Base-by-base conservation (phyloP, 1,284 basidiomycete species). In the Mycosarcoma maydis region DNA sequence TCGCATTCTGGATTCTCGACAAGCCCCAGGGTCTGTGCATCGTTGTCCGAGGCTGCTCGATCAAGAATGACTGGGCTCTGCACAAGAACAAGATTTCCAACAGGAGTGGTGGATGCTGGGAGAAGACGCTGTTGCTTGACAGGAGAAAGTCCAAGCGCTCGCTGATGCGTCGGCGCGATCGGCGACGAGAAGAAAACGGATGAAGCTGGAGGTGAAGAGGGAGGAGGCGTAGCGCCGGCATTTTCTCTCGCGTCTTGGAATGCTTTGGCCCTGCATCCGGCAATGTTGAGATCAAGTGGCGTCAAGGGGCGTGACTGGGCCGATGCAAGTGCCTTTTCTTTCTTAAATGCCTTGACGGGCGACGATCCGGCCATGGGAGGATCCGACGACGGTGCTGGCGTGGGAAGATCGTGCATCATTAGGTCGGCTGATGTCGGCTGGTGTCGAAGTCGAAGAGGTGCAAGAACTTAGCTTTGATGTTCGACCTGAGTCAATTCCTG, bases 351-450 rank as follows among this genome's bases (percentile, higher is more conserved):
- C 37, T 70, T 70, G 34, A 53, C 14, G 2, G 67, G 60, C 10
- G 67, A 70, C 16, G 67, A 65, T 8, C 60, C 67, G 16, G 67
- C 56, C 61, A 64, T 56, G 44, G 53, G 56, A 52, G 67, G 55
- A 42, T 70, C 67, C 67, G 67, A 70, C 37, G 67, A 70, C 7
- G 67, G 67, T 6, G 59, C 67, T n/a, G 67, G 67, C 34, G 67
- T 70, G 47, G 55, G 66, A 47, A 69, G 55, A 36, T 69, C 59
- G 55, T 69, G 66, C 66, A 69, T 69, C 59, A 69, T 69, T 24
- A 20, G 53, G 32, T 32, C 44, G 29, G 39, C 14, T 32, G 27
- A 11, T 22, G 33, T 29, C 33, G 40, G 7, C 24, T 17, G n/a
- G 14, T 38, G 34, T 22, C 36, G 27, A 38, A 19, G 36, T 7